Base-by-base conservation (phyloP, 2,329 filamentous ascomycete species). In the Colletotrichum costaricense region DNA sequence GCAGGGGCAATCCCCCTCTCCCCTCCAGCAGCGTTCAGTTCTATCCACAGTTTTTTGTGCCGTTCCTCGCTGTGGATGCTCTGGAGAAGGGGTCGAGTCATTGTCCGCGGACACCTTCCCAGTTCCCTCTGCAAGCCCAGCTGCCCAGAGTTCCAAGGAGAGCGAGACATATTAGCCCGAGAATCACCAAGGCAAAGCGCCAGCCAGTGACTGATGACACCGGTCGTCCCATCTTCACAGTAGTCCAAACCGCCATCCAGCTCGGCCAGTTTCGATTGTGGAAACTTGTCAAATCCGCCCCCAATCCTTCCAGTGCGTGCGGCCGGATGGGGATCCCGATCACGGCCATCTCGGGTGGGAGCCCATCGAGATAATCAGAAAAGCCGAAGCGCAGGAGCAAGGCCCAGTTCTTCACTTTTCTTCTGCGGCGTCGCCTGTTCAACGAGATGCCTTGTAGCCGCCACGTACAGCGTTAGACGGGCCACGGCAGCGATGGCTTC, bases 61-160 rank as follows among this genome's bases (percentile, higher is more conserved):
- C 46, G 67, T 30, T n/a, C 60, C 49, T 64, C 22, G 33, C 55
- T 69, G 70, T 70, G 70, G 70, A 65, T 73, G 67, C 70, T 70
- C 70, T 73, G 59, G 55, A 69, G 70, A 70, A 56, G 59, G 26
- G 42, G 42, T 35, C 67, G 67, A 73, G 70, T 73, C 70, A 73
- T 69, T 28, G 55, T 57, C 52, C 58, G 30, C 35, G 38, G 57
- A 38, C 69, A 72, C 64, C 19, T 57, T 63, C 58, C 56, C 69
- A 54, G 14, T 59, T 54, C 35, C 19, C 38, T 28, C 49, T 5
- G 42, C 42, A 19, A n/a, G 42, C 42, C 42, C 60, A 54, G 26
- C 42, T 52, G 19, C 60, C 67, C 60, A 70, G 70, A 65, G 30
- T 14, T 26, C 35, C 26, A 6, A 42, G 38, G 38, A 19, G 14